Evolutionary conservation across 768 basidiomycete genomes (phyloP).

Genomic region (Kwoniella sp.): DNA sequence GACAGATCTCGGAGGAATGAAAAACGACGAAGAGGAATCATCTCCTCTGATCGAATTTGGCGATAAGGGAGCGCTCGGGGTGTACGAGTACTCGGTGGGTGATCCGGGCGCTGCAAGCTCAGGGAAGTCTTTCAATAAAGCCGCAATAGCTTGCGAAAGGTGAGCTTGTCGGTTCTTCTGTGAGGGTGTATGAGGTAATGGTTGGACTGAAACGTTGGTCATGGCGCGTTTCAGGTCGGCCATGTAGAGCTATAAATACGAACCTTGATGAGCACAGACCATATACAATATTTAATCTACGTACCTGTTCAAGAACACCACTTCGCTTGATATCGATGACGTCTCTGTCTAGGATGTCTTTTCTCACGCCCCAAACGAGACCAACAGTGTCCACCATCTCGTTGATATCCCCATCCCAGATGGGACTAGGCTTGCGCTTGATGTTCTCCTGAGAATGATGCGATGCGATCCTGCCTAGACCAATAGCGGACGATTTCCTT

Average conservation of each 20-base stretch:
- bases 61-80: slow-evolving; percentile 6
- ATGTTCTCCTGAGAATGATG: slow-evolving; percentile 18
- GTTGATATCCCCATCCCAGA: slow-evolving; percentile 28
- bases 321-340: slow-evolving; percentile 34
- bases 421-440: slow-evolving; percentile 38
- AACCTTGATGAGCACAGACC: slow-evolving; percentile 8
- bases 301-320: slow-evolving; percentile 44
- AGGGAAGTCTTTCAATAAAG: slow-evolving; percentile 33
- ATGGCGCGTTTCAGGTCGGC: slow-evolving; percentile 45
- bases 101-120: slow-evolving; percentile 34
- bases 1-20: slow-evolving; percentile 35
- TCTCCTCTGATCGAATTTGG: slow-evolving; percentile 10
- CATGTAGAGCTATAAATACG: slow-evolving; percentile 36
- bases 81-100: slow-evolving; percentile 21
- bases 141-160: slow-evolving; percentile 29
- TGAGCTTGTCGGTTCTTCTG: slow-evolving; percentile 31
- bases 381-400: slow-evolving; percentile 36
- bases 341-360: slow-evolving; percentile 38
- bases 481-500: slow-evolving; percentile 9
- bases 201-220: slow-evolving; percentile 25
- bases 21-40: slow-evolving; percentile 16
- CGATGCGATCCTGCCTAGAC: slow-evolving; percentile 12
- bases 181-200: slow-evolving; percentile 21
- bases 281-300: neutral
- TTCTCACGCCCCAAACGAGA: slow-evolving; percentile 32